Base-by-base conservation (phyloP, 371 early-diverging fungal genomes). In the Mucor saturninus region DNA sequence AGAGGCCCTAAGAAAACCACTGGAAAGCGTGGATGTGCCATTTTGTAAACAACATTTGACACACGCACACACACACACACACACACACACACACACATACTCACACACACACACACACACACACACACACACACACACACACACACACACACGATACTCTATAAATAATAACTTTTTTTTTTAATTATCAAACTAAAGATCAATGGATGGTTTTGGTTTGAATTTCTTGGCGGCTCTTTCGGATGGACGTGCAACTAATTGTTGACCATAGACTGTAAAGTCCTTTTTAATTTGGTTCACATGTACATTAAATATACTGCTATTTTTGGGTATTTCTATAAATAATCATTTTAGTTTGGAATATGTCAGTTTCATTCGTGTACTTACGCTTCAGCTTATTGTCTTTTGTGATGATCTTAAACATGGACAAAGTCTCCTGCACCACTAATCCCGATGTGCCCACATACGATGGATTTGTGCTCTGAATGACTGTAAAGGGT, bases 141-240 rank as follows among this genome's bases (percentile, higher is more conserved):
- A 38, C 39, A 38, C 39, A 38, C 39, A 38, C 39, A 38, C 39
- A 1, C 39, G 14, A 53, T 52, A 52, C 32, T 13, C 56, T 30
- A 48, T 28, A 10, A 28, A 10, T 28, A 14, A 10, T 48, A 21
- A 28, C 28, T 48, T 48, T 11, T 28, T 15, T 15, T 15, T 15
- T 45, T 45, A n/a, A 7, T 45, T 45, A 51, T 37, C 3, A n/a
- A 50, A 62, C 71, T 72, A 86, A 50, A 96, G 69, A 63, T 93
- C 94, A 35, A 94, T 85, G 1, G 88, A 88, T 8, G 92, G 88
- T 58, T 90, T 93, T 38, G 83, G 72, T 61, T 95, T 95, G 77
- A 95, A 95, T 70, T 97, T 97, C 68, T 89, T 93, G 7, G 89
- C 74, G 9, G 89, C 90, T 48, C 97, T 80, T 53, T 93, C 94